Evolutionary conservation across 106 monocot genomes (phyloP), one percentile per base, ranked within the genome.

Genomic region (Chionographis japonica): DNA sequence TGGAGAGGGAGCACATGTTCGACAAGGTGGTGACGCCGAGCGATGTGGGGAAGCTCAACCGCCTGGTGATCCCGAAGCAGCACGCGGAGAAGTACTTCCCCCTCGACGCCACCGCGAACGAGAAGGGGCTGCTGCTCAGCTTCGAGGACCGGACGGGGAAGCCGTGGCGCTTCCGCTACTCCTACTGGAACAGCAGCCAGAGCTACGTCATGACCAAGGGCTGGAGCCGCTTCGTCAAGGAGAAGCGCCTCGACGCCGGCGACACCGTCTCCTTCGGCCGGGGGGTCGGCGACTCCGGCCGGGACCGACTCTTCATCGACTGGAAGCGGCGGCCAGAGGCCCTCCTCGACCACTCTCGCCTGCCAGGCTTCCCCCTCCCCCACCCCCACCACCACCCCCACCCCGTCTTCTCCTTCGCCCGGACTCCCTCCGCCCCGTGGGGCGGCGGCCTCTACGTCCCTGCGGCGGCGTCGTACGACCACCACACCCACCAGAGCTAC

Each of bases 141-240:
- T 95, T 95, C 62, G 94, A 95, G 76, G 94, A 95, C 77, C 65
- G 81, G 8, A 79, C 62, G 4, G 88, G 94, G 15, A 91, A 91
- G 75, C 83, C 81, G 4, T 95, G 94, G 94, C 66, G 88, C 17
- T 95, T 95, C 79, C 83, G 94, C 14, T 95, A 95, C 79, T 95
- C 94, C 52, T 95, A 95, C 88, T 95, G 94, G 94, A 91, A 88
- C 85, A 86, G 85, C 77, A 95, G 94, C 88, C 94, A 95, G 83
- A 88, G 88, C 83, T 95, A 95, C 74, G 94, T 95, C 37, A 91
- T 95, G 91, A 95, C 94, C 72, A 95, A 95, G 50, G 94, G 94
- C 8, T 95, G 94, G 91, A 86, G 88, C 79, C 74, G 94, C 12
- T 95, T 95, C 71, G 94, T 95, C 67, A 91, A 91, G 78, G 94